phyloP scores from a whole-genome alignment of 2,329 filamentous ascomycete species.

The Arthroderma sp. region DNA sequence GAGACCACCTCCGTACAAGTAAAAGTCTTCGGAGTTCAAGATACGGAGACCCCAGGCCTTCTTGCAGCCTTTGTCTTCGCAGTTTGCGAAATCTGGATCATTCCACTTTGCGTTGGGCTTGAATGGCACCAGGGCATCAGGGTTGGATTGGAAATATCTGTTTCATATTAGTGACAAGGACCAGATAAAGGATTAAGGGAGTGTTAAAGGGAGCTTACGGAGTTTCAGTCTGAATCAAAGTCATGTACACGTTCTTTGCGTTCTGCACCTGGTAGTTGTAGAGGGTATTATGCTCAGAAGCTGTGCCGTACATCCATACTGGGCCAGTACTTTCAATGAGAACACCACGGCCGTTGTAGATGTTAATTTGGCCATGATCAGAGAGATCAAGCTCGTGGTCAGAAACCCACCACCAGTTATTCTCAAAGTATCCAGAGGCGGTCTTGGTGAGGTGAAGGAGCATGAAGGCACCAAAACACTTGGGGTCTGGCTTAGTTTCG shows the following conservation, averaged over 20 bases:
- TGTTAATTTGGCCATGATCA: slow-evolving; percentile 54
- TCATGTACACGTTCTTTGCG: slow-evolving; percentile 69
- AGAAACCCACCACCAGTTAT: slow-evolving; percentile 79
- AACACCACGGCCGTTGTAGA: slow-evolving; percentile 79
- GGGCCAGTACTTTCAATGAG: slow-evolving; percentile 58
- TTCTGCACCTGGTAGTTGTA: slow-evolving; percentile 76
- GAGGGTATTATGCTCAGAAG: slow-evolving; percentile 46
- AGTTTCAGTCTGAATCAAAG: slow-evolving; percentile 77
- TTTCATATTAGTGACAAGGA: neutral
- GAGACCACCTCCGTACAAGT: slow-evolving; percentile 59
- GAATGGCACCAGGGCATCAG: slow-evolving; percentile 47
- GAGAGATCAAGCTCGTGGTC: slow-evolving; percentile 74
- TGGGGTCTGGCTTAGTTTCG: slow-evolving; percentile 46
- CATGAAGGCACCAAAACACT: slow-evolving; percentile 62
- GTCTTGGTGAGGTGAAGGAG: slow-evolving; percentile 43
- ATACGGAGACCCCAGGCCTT: slow-evolving; percentile 69
- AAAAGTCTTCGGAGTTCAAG: slow-evolving; percentile 52
- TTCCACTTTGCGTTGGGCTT: slow-evolving; percentile 22
- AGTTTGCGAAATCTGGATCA: slow-evolving; percentile 44
- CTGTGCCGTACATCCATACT: slow-evolving; percentile 63
- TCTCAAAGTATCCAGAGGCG: slow-evolving; percentile 67
- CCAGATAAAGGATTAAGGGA: neutral
- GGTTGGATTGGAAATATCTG: slow-evolving; percentile 64
- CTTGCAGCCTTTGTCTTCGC: slow-evolving; percentile 45
- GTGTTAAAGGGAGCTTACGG: slow-evolving; percentile 41